Evolutionary conservation across 345 rosid species (phyloP), one percentile per base, ranked within the genome.

Genomic region (Eucalyptus tenuipes): DNA sequence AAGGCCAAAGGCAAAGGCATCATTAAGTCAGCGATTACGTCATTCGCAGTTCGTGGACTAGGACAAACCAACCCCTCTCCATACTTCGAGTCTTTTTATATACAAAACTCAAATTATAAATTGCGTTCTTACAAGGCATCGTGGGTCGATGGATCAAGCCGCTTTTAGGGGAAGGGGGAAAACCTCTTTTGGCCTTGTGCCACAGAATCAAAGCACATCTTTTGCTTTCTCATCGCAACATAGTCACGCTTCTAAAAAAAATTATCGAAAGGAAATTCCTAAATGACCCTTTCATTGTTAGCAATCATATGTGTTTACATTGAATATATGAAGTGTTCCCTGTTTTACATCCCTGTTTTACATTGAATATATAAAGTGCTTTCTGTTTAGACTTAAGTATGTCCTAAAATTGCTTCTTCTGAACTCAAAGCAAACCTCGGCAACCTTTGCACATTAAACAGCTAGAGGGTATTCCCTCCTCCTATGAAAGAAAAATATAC

Each of bases 351-450:
- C n/a, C n/a, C n/a, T n/a, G n/a, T n/a, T 8, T 10, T 33, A 10
- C 10, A 33, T 17, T 9, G 42, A 68, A 31, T 3, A 16, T 68
- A 18, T 68, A 3, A 31, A 9, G 24, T 17, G 80, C 33, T 68
- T 25, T 2, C 2, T 52, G 24, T 52, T 52, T 0, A 0, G 57
- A 52, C 10, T 18, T 52, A 52, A 7, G 24, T 0, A 52, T 0
- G 55, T 52, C 24, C 55, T 52, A 0, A 18, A 52, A 52, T 10
- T 7, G 55, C 55, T 52, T 52, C 55, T 0, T 3, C 2, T 10
- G 7, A 52, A 52, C 55, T 52, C 55, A 52, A 52, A 52, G 55
- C 0, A 0, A 4, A 18, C 17, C 4, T 18, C 10, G 0, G 4
- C 55, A 52, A 18, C 55, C 55, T 52, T 52, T 52, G 24, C 7